Percentiles rank a stretch among this genome's conserved stretches.
These are phyloP conservation scores for Neofusicoccum ribis DNA, from an alignment of 2,329 filamentous ascomycete species.

Conservation along the genomic window DNA sequence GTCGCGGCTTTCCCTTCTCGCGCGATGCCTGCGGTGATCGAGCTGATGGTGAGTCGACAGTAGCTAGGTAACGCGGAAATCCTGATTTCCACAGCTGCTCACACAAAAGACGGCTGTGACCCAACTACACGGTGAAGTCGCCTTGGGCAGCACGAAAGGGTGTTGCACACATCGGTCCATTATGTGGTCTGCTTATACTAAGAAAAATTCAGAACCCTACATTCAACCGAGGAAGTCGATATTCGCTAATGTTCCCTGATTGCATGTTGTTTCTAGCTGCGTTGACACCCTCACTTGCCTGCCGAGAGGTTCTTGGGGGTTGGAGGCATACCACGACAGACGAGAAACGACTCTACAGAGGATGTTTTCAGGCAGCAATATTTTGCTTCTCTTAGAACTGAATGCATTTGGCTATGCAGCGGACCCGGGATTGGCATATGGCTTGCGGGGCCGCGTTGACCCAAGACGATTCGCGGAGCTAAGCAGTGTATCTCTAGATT, in stretches of 20 bases:
- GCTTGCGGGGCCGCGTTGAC: no score
- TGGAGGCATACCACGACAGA: no score
- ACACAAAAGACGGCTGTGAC: slow-evolving; percentile 3
- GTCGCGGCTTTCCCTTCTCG: not conserved
- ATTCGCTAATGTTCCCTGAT: not conserved
- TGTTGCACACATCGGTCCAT: not conserved
- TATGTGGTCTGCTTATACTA: not conserved
- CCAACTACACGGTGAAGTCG: not conserved
- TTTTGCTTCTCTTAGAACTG: no score
- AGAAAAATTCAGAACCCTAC: not conserved
- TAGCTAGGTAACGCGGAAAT: slow-evolving; percentile 2
- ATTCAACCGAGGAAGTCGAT: not conserved
- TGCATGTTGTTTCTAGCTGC: no score
- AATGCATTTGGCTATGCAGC: no score
- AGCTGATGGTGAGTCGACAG: not conserved
- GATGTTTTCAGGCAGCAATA: no score
- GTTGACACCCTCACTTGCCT: no score
- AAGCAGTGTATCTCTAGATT: no score
- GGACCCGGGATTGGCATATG: no score
- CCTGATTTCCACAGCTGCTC: slow-evolving; percentile 1
- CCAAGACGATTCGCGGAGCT: no score
- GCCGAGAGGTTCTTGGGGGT: no score
- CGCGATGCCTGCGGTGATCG: not conserved
- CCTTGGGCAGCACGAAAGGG: not conserved
- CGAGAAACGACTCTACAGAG: no score